Base-by-base conservation (phyloP, 306 rosid species). In the Vigna hirtella region DNA sequence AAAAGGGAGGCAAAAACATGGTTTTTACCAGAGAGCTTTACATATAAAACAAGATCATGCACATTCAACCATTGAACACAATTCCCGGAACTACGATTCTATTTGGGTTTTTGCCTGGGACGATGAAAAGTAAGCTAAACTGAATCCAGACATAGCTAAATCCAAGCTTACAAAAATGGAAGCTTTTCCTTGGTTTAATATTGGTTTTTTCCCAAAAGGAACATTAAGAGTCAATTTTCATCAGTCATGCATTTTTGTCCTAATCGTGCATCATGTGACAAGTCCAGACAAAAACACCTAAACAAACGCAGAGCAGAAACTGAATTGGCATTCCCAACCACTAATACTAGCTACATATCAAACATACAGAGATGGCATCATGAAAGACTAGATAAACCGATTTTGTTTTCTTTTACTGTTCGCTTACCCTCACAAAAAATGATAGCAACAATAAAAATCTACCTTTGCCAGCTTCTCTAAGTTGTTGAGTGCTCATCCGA, bases 401-500 rank as follows among this genome's bases (percentile, higher is more conserved):
- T 43, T 67, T 53, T 32, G 64, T 6, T 52, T 71, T 34, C 15
- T 74, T 61, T 30, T 9, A 22, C 38, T 13, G 0, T 34, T 26
- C 32, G 18, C 18, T 13, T 9, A 28, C 6, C 58, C 64, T 47
- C 3, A 12, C 6, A 9, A 66, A 47, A 69, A 47, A 20, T 2
- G 3, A 9, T 43, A 55, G 76, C 51, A 79, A 53, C 49, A 32
- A 51, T 0, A 40, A 53, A 38, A 75, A 79, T 40, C 66, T 84
- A 86, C 88, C 88, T 72, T 84, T 91, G 70, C 96, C 87, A 14
- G 84, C 42, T 87, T 87, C 88, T 58, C 72, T 77, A 42, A 90
- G 91, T 73, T 89, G 91, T 56, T 77, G 90, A 1, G 80, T 55
- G 81, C 91, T 88, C 91, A 89, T 86, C 72, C 91, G 88, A 80